A percentile compares a stretch with the other conserved stretches of the same genome.
Conservation (phyloP, 1,139 yeast genomes). For the Blastobotrys proliferans region DNA sequence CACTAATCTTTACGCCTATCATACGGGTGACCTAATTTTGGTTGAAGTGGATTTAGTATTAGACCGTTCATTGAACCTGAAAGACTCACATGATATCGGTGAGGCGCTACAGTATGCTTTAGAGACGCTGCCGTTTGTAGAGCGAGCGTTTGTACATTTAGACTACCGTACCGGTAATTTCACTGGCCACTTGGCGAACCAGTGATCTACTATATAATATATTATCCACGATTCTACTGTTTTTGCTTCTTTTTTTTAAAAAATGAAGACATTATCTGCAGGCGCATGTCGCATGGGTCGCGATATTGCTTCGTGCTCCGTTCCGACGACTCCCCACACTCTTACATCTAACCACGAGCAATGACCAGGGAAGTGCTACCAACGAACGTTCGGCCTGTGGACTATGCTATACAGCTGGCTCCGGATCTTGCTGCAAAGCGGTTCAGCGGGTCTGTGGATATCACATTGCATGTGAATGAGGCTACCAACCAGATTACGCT, state of each 20-base stretch:
- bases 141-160: conserved; percentile 76
- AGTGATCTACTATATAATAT: background rate
- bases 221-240: background rate
- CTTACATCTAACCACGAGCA: background rate
- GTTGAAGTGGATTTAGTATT: conserved; percentile 74
- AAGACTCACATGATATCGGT: conserved; percentile 76
- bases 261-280: too few relatives aligned
- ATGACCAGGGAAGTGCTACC: conserved; percentile 60
- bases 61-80: conserved; percentile 49
- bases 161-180: conserved; percentile 51
- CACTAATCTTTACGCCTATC: conserved; percentile 68
- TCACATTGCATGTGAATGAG: conserved; percentile 60
- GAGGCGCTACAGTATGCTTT: conserved; percentile 78
- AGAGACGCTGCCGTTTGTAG: conserved; percentile 72
- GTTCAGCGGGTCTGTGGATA: conserved; percentile 61
- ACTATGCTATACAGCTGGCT: conserved; percentile 66
- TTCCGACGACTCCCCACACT: background rate
- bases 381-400: conserved; percentile 62
- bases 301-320: background rate
- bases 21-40: conserved; percentile 71
- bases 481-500: conserved; percentile 48
- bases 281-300: too few relatives aligned
- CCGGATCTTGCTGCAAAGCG: conserved; percentile 69
- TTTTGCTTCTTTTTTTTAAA: background rate
- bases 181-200: conserved; percentile 33